Base-by-base conservation (phyloP, 352 stramenopile genomes). In the Globisporangium apiculatum region DNA sequence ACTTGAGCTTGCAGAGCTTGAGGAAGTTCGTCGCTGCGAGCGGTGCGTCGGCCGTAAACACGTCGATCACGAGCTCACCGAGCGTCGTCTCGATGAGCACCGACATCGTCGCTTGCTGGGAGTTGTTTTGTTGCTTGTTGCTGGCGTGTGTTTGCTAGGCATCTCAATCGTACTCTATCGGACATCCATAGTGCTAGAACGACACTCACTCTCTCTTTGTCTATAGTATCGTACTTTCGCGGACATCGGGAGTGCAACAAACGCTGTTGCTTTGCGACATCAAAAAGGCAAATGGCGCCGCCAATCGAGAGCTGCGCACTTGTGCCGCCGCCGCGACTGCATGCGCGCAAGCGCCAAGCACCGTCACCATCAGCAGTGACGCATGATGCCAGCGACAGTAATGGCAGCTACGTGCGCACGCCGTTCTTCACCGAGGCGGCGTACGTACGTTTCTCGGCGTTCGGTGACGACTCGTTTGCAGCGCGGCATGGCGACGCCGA, bases 1-100 rank as follows among this genome's bases (percentile, higher is more conserved):
- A 98, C 68, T 96, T 96, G 67, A 69, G 77, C 76, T 97, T 96
- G 78, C 94, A 98, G 18, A 98, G 79, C 68, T 98, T 98, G 53
- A 98, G 73, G 65, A 98, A 98, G 74, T 97, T 98, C 45, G 80
- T 86, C 57, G 73, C 72, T 17, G 91, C 79, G 24, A 89, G 66
- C 31, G 92, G 93, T 51, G 77, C 90, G 46, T 83, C 80, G 3
- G 96, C 83, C 52, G 81, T 76, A 66, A 74, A 97, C 51, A 98
- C 72, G 61, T 98, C 94, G 24, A 98, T 72, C 48, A 97, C 91
- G 24, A 98, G 58, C 60, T 83, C 69, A 12, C 95, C 95, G 38
- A 96, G 57, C 51, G 83, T 95, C 54, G 91, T 98, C 67, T 98
- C 86, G 48, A 98, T 49, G 53, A 98, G 69, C 62, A 98, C 94